phyloP scores from a whole-genome alignment of 495 filamentous ascomycete species.

The Aspergillus sclerotiicarbonarius region DNA sequence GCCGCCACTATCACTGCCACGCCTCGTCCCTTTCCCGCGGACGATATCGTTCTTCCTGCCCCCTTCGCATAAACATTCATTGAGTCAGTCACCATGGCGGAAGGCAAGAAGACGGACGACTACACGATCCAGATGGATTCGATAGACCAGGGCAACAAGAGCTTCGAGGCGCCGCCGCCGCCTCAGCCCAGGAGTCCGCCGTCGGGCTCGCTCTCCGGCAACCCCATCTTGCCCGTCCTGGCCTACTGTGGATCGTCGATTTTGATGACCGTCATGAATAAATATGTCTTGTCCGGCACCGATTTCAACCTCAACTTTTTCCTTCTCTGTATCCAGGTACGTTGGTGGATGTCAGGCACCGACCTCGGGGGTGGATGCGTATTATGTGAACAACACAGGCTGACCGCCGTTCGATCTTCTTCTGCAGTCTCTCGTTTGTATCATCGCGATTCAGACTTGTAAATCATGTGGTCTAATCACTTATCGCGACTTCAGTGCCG shows the following conservation, averaged over 20 bases:
- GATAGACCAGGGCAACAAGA: slow-evolving; percentile 58
- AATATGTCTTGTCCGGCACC: slow-evolving; percentile 89
- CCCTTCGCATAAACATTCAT: background rate
- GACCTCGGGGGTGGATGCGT: background rate
- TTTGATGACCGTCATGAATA: slow-evolving; percentile 98
- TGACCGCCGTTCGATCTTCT: slow-evolving; percentile 16
- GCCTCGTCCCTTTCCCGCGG: background rate
- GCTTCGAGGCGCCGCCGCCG: slow-evolving; percentile 48
- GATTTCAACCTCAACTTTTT: slow-evolving; percentile 98
- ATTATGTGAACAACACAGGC: background rate
- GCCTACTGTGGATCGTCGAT: slow-evolving; percentile 94
- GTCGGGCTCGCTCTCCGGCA: slow-evolving; percentile 54
- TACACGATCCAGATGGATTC: slow-evolving; percentile 70
- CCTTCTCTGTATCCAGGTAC: slow-evolving; percentile 87
- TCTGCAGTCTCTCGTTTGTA: slow-evolving; percentile 81
- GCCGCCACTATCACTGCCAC: background rate
- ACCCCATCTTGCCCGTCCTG: slow-evolving; percentile 74
- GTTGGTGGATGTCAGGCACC: slow-evolving; percentile 20
- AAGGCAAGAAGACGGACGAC: slow-evolving; percentile 86
- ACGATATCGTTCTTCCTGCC: background rate
- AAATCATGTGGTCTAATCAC: slow-evolving; percentile 82
- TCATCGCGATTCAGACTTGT: slow-evolving; percentile 79
- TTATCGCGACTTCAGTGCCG: slow-evolving; percentile 84
- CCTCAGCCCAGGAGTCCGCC: slow-evolving; percentile 33
- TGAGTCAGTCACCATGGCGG: slow-evolving; percentile 50